Percentiles rank a stretch among this genome's conserved stretches.
Conservation (phyloP, 192 early-diverging fungal genomes). For the Backusella luteola region DNA sequence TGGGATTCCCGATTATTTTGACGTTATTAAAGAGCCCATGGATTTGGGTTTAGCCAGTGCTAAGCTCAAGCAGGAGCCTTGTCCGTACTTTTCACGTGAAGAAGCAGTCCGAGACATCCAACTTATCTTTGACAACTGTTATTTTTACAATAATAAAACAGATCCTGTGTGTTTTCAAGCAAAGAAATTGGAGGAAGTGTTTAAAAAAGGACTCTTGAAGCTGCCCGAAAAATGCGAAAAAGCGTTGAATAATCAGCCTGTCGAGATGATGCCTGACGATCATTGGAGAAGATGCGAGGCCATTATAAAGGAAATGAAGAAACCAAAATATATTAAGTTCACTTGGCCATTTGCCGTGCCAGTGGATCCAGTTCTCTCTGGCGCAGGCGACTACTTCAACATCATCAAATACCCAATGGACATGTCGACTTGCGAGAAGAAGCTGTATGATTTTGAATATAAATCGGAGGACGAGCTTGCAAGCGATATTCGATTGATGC, state of each 20-base stretch:
- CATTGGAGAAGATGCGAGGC: constrained; percentile 27
- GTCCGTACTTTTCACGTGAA: constrained; percentile 26
- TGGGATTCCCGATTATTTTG: constrained; percentile 68
- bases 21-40: constrained; percentile 76
- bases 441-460: constrained; percentile 67
- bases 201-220: constrained; percentile 62
- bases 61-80: constrained; percentile 44
- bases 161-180: constrained; percentile 67
- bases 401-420: constrained; percentile 84
- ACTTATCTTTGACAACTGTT: constrained; percentile 79
- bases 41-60: constrained; percentile 53
- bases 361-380: constrained; percentile 79
- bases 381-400: constrained; percentile 78
- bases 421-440: constrained; percentile 63
- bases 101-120: constrained; percentile 52
- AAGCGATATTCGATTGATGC: constrained; percentile 66
- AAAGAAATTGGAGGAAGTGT: constrained; percentile 62
- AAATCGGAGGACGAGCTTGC: constrained; percentile 55
- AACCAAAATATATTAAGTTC: constrained; percentile 6
- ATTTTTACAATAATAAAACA: constrained; percentile 72
- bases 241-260: background rate
- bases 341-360: constrained; percentile 69
- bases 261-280: constrained; percentile 19
- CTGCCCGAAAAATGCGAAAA: constrained; percentile 42
- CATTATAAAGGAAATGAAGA: constrained; percentile 30